phyloP scores from a whole-genome alignment of 2,329 filamentous ascomycete species.

The Alternaria brassicicola region DNA sequence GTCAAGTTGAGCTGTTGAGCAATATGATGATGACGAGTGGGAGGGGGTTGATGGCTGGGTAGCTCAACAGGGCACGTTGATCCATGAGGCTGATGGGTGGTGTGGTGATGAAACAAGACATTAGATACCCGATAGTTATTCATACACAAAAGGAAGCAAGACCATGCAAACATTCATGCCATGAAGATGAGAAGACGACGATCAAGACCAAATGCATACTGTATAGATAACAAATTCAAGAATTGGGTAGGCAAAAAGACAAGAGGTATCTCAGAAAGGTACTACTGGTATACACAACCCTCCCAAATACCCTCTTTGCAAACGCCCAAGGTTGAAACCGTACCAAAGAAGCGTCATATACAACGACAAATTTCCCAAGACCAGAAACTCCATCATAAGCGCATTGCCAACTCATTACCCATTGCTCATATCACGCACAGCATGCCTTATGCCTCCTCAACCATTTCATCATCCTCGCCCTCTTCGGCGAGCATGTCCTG shows the following conservation, averaged over 20 bases:
- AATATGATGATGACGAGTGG: conserved; percentile 30
- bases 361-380: not conserved
- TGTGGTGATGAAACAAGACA: not conserved
- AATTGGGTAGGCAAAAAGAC: not conserved
- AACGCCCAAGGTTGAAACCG: not conserved
- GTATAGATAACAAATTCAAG: conserved; percentile 2
- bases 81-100: not conserved
- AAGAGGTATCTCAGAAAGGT: conserved; percentile 15
- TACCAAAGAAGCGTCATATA: not conserved
- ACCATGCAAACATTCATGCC: not conserved
- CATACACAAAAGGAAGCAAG: not conserved
- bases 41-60: conserved; percentile 3
- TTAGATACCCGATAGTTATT: not conserved
- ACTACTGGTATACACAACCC: conserved; percentile 1
- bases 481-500: conserved; percentile 49
- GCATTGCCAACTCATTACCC: not conserved
- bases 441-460: not conserved
- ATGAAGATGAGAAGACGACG: not conserved
- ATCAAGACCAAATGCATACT: conserved; percentile 11
- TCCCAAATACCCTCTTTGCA: not conserved
- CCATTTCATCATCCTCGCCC: conserved; percentile 25
- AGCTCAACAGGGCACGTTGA: not conserved
- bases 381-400: conserved; percentile 7
- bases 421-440: not conserved
- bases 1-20: conserved; percentile 37